These are phyloP conservation scores for Mortierella sp. DNA, from an alignment of 371 early-diverging fungal species.

Conservation along the genomic window DNA sequence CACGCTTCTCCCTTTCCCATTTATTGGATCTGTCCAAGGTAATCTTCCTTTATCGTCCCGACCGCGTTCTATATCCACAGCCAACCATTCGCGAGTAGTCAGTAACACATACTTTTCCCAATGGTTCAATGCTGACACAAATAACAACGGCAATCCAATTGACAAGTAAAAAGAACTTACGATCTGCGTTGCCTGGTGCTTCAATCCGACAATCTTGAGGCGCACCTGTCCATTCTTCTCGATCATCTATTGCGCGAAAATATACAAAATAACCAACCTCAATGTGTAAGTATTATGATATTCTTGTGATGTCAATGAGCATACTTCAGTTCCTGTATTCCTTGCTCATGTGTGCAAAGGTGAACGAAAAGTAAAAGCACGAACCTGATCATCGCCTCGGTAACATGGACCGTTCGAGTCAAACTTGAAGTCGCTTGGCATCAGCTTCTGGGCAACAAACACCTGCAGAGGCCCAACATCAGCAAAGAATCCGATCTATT, in stretches of 20 bases:
- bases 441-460: slow-evolving; percentile 93
- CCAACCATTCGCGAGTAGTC: neutral
- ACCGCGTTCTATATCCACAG: slow-evolving; percentile 79
- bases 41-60: slow-evolving; percentile 97
- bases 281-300: neutral
- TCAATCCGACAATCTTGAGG: slow-evolving; percentile 94
- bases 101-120: neutral
- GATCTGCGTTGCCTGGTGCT: slow-evolving; percentile 95
- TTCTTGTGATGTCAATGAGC: neutral
- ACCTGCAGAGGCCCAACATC: slow-evolving; percentile 97
- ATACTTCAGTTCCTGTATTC: too few species aligned
- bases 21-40: slow-evolving; percentile 74
- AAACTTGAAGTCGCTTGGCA: slow-evolving; percentile 91
- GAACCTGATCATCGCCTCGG: slow-evolving; percentile 87
- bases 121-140: neutral
- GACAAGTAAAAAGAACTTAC: slow-evolving; percentile 65
- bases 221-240: slow-evolving; percentile 91
- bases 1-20: neutral
- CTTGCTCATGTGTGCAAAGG: neutral
- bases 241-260: slow-evolving; percentile 69
- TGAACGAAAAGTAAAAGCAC: slow-evolving; percentile 24
- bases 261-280: neutral
- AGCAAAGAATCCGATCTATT: slow-evolving; percentile 96
- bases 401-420: slow-evolving; percentile 92
- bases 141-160: neutral